Conservation (phyloP, 768 basidiomycete species). For the Tubosaeta brunneosetosa region DNA sequence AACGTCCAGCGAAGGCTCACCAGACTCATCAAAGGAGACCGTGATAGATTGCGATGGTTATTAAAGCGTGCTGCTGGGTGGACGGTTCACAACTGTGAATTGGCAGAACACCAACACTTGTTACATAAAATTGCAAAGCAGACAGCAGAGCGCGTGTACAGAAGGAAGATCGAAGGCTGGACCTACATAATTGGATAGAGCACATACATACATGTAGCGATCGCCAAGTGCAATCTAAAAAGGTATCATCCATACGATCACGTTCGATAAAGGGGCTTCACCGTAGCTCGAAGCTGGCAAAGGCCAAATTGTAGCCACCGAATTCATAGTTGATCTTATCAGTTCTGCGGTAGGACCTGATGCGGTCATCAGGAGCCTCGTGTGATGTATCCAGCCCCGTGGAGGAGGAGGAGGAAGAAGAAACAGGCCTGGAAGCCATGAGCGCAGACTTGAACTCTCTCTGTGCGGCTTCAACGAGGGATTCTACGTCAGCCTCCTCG, state of each 20-base stretch:
- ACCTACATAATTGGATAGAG: slow-evolving; percentile 5
- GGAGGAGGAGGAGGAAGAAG: slow-evolving; percentile 15
- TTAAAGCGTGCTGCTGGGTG: slow-evolving; percentile 3
- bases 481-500: slow-evolving; percentile 46
- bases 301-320: slow-evolving; percentile 86
- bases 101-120: background rate
- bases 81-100: slow-evolving; percentile 3
- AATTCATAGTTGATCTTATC: slow-evolving; percentile 99
- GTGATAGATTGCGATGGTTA: slow-evolving; percentile 19
- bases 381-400: slow-evolving; percentile 11
- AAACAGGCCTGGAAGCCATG: slow-evolving; percentile 27
- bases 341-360: slow-evolving; percentile 64
- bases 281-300: slow-evolving; percentile 74
- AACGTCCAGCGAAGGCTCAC: slow-evolving; percentile 17
- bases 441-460: slow-evolving; percentile 67
- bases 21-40: slow-evolving; percentile 10
- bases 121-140: slow-evolving; percentile 14
- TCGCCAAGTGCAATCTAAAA: slow-evolving; percentile 18
- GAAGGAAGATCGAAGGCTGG: slow-evolving; percentile 3
- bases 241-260: slow-evolving; percentile 17
- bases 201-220: slow-evolving; percentile 15
- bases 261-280: slow-evolving; percentile 19
- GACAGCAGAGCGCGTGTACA: slow-evolving; percentile 16
- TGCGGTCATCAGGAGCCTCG: slow-evolving; percentile 15
- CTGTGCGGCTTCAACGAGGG: slow-evolving; percentile 67